Conservation (phyloP, 768 basidiomycete species). For the Rhizopogon vesiculosus region DNA sequence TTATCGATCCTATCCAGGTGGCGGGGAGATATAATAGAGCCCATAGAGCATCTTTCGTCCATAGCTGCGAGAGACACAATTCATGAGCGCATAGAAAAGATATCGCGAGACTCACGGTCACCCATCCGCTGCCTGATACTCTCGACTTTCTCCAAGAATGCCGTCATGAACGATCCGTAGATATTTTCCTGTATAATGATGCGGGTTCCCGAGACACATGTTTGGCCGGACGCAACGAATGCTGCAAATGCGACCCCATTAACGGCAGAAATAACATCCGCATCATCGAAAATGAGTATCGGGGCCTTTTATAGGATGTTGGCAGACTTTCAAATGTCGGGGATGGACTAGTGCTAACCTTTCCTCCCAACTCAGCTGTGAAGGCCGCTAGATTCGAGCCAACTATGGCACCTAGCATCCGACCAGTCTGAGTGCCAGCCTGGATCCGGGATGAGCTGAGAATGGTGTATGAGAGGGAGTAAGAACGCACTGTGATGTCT, state of each 20-base stretch:
- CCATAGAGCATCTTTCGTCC: conserved; percentile 72
- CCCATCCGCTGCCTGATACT: conserved; percentile 71
- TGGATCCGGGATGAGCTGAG: conserved; percentile 19
- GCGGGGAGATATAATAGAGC: conserved; percentile 64
- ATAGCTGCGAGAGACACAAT: conserved; percentile 39
- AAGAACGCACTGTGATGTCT: conserved; percentile 66
- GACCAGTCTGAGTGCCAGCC: conserved; percentile 78
- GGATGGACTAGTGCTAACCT: conserved; percentile 36
- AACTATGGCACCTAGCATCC: conserved; percentile 66
- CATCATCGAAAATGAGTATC: conserved; percentile 74
- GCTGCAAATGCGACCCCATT: conserved; percentile 83
- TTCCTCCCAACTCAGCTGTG: conserved; percentile 86
- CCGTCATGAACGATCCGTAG: conserved; percentile 62
- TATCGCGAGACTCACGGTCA: conserved; percentile 49
- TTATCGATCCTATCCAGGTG: conserved; percentile 63
- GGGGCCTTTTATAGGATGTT: conserved; percentile 51
- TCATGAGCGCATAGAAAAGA: background rate
- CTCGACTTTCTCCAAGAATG: conserved; percentile 57
- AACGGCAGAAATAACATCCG: conserved; percentile 67
- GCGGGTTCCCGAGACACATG: conserved; percentile 89
- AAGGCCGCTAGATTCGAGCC: conserved; percentile 70
- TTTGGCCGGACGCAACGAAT: conserved; percentile 86
- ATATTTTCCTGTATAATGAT: conserved; percentile 67
- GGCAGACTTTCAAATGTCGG: background rate
- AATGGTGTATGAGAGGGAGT: background rate